Percentiles rank a stretch among this genome's conserved stretches.
These are phyloP conservation scores for Botryobasidium botryosum DNA, from an alignment of 768 basidiomycete species.

Conservation along the genomic window DNA sequence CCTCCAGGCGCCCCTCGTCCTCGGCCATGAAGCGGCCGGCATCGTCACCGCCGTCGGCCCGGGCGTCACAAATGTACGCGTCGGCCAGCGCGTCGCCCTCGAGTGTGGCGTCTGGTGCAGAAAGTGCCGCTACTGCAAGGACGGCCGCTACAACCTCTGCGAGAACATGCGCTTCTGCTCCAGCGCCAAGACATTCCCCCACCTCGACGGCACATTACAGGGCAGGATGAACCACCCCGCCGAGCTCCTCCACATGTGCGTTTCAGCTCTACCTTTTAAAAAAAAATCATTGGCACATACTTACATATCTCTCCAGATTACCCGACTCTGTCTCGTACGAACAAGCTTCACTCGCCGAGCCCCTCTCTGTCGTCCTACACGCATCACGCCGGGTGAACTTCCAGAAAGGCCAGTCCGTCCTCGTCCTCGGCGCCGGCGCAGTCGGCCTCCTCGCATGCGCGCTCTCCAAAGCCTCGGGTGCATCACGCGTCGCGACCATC, in stretches of 20 bases:
- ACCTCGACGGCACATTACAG: slow-evolving; percentile 84
- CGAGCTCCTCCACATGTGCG: slow-evolving; percentile 73
- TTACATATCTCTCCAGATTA: slow-evolving; percentile 29
- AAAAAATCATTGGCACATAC: background rate
- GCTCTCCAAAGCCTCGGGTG: slow-evolving; percentile 43
- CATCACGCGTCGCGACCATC: slow-evolving; percentile 51
- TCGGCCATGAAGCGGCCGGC: slow-evolving; percentile 91
- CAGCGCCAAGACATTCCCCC: slow-evolving; percentile 82
- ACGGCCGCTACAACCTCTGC: slow-evolving; percentile 85
- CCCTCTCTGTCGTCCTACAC: slow-evolving; percentile 76
- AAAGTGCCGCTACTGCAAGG: slow-evolving; percentile 48
- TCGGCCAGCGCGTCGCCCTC: slow-evolving; percentile 82
- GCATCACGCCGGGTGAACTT: slow-evolving; percentile 30
- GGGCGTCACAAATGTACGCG: slow-evolving; percentile 38
- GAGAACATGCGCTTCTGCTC: slow-evolving; percentile 76
- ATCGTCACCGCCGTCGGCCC: slow-evolving; percentile 69
- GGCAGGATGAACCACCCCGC: slow-evolving; percentile 79
- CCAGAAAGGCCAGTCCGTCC: slow-evolving; percentile 24
- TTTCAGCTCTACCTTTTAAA: slow-evolving; percentile 13
- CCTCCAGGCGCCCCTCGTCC: slow-evolving; percentile 67
- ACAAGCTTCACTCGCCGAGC: slow-evolving; percentile 79
- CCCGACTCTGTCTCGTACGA: slow-evolving; percentile 64
- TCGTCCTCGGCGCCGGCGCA: slow-evolving; percentile 84
- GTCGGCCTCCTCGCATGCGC: slow-evolving; percentile 85
- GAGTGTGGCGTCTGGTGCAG: slow-evolving; percentile 86